Evolutionary conservation across 2,329 filamentous ascomycete species (phyloP), one percentile per base, ranked within the genome.

Genomic region (Aureobasidium namibiae): DNA sequence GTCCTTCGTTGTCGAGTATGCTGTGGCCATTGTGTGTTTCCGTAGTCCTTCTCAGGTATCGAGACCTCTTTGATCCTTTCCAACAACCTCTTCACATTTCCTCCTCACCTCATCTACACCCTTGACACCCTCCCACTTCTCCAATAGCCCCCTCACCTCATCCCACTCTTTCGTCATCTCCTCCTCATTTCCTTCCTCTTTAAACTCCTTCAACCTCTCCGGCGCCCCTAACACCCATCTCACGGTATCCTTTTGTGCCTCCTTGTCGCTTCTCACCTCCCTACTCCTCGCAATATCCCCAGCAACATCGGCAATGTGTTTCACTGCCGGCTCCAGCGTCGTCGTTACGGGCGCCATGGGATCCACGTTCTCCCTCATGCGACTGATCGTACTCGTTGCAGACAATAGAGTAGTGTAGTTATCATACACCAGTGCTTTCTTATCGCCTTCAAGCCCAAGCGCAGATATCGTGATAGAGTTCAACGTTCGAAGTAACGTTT

Each of bases 381-480:
- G 62, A 52, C 89, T 83, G 68, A 99, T 99, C 3, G 92, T 97
- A 73, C 96, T 92, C 11, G 95, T 96, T 1, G 94, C 94, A n/a
- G 87, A 84, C 65, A 99, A 96, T 65, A 99, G 76, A 75, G 97
- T 97, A 66, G 88, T 94, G 73, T 97, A 99, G 71, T 99, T 99
- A 72, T 99, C 92, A 72, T 99, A 99, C 4, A 99, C 94, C 62
- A 99, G 76, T 1, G 92, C 92, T 75, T 99, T 99, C 73, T 94
- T 88, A 79, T 99, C 94, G 24, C 92, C 92, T 68, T 97, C 94
- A 18, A 99, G 79, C 2, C 90, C 92, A 38, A 57, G 7, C 3
- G 31, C 10, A 3, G 54, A 57, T 10, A 33, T 29, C 1, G 54
- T 38, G n/a, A 57, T 46, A 9, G 33, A 3, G n/a, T 46, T 57